A percentile compares a stretch with the other conserved stretches of the same genome.
Evolutionary conservation across 2,329 filamentous ascomycete genomes (phyloP).

Genomic region (Trichophyton simii): DNA sequence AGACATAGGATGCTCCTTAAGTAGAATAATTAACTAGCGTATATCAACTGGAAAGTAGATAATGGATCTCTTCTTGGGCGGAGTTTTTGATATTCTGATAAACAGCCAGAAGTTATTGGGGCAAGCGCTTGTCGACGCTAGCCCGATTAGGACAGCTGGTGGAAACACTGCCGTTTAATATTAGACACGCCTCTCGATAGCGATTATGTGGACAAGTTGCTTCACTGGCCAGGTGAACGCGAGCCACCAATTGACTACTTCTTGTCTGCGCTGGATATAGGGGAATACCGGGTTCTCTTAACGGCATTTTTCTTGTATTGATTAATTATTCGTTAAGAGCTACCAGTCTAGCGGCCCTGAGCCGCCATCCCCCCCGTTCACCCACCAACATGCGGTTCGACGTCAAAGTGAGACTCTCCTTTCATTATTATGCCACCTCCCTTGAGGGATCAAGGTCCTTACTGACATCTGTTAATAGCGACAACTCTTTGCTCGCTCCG

Average conservation of each 20-base stretch:
- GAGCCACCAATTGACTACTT: background rate
- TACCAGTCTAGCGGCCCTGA: constrained; percentile 3
- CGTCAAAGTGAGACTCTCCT: constrained; percentile 40
- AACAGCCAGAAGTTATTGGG: background rate
- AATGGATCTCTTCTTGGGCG: background rate
- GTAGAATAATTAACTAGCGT: no score
- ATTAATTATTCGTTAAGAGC: constrained; percentile 1
- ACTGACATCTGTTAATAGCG: constrained; percentile 40
- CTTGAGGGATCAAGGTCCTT: constrained; percentile 25
- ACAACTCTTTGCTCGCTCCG: constrained; percentile 75
- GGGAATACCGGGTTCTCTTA: background rate
- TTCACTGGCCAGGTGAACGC: background rate
- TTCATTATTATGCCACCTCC: background rate
- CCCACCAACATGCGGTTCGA: constrained; percentile 44
- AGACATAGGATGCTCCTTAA: no score
- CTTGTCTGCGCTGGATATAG: background rate
- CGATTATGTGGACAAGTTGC: constrained; percentile 15
- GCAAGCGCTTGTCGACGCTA: constrained; percentile 14
- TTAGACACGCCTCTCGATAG: background rate
- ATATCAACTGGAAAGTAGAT: no score
- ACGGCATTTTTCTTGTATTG: background rate
- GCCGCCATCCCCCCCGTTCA: background rate
- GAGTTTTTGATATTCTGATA: background rate
- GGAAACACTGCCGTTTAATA: constrained; percentile 17
- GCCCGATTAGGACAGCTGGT: constrained; percentile 22